Base-by-base conservation (phyloP, 1,139 yeast species). In the Pichia sp. region DNA sequence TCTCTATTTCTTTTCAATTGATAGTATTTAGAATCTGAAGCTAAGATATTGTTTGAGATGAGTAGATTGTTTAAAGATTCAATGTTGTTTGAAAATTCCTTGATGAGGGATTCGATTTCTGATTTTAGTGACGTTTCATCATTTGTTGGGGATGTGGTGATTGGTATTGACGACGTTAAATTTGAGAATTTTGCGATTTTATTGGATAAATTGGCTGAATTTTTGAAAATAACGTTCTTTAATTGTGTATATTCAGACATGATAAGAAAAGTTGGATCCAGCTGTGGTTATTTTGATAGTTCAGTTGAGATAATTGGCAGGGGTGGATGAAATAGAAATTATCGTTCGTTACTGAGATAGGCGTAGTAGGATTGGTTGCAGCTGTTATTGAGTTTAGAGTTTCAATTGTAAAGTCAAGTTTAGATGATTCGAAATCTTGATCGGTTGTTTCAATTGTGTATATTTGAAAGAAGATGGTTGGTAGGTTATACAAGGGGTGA, bases 1-100 rank as follows among this genome's bases (percentile, higher is more conserved):
- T 89, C 96, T 58, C 77, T 79, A 63, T 89, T 96, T 51, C 97
- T 79, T 48, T 83, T 80, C 42, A 89, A 69, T 63, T 92, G 97
- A 59, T 86, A 92, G 37, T 81, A 66, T 65, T 87, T 86, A 0
- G 92, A 78, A 1, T 92, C 42, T 15, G 15, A 22, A 9, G n/a
- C 6, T 7, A 29, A 15, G 15, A 9, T 32, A n/a, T 24, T 23
- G 12, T 30, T 78, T 2, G 89, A 76, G 62, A 57, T 52, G 4
- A 80, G 66, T 36, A 72, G 67, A 42, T 74, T 65, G 51, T 68
- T 70, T 53, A 76, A 59, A 23, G 29, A 73, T 64, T 47, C 56
- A 16, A 60, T 69, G 56, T 48, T 65, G 70, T 54, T 76, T 68
- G 60, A 80, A 58, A 70, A 66, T 58, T 62, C 63, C 27, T 60